Conservation (phyloP, 1,139 yeast genomes). For the Yamadazyma atlantica region DNA sequence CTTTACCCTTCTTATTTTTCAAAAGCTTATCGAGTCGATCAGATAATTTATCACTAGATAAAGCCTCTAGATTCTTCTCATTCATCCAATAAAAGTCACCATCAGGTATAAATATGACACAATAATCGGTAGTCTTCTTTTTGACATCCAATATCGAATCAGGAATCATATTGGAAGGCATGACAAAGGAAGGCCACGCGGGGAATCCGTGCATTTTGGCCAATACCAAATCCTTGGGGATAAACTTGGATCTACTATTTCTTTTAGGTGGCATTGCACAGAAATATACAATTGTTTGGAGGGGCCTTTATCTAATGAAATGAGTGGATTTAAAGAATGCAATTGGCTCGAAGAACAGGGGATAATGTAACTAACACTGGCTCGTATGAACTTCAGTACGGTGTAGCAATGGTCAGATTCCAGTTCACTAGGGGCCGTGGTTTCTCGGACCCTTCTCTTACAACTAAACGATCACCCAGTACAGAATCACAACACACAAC, state of each 20-base stretch:
- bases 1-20: conserved; percentile 22
- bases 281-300: no score
- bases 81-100: conserved; percentile 50
- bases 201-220: conserved; percentile 52
- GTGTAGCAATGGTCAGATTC: not conserved
- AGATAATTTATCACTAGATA: conserved; percentile 29
- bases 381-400: not conserved
- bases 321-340: no score
- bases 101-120: conserved; percentile 50
- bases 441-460: not conserved
- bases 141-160: conserved; percentile 36
- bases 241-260: conserved; percentile 19
- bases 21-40: conserved; percentile 32
- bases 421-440: no score
- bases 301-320: no score
- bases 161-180: conserved; percentile 43
- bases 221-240: conserved; percentile 39
- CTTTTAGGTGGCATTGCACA: conserved; percentile 28
- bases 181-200: conserved; percentile 51
- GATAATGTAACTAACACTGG: no score
- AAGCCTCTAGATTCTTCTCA: conserved; percentile 36
- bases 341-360: no score
- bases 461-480: not conserved
- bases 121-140: conserved; percentile 38
- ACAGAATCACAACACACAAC: not conserved